Evolutionary conservation across 2,329 filamentous ascomycete species (phyloP).

Genomic region (Dryadomyces sulphureus): DNA sequence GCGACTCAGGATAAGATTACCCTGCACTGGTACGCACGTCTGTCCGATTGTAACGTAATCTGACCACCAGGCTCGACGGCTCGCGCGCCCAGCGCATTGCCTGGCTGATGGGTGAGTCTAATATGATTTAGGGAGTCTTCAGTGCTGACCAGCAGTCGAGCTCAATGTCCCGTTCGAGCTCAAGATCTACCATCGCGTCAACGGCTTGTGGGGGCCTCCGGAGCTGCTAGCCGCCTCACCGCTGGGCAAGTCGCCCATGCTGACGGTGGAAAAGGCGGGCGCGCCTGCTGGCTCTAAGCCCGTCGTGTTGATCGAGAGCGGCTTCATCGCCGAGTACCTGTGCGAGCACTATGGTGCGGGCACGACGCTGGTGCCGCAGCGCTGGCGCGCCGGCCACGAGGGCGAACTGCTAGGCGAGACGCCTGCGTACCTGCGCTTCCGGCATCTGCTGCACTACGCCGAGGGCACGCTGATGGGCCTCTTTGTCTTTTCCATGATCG

Average conservation of each 20-base stretch:
- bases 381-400: constrained; percentile 43
- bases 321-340: constrained; percentile 68
- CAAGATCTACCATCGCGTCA: constrained; percentile 58
- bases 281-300: constrained; percentile 18
- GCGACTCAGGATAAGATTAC: neutral
- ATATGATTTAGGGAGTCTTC: no score
- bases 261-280: constrained; percentile 42
- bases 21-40: neutral
- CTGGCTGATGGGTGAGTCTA: constrained; percentile 47
- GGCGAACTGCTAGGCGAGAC: constrained; percentile 44
- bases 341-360: constrained; percentile 43
- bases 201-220: constrained; percentile 48
- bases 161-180: constrained; percentile 67
- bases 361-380: constrained; percentile 32
- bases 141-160: constrained; percentile 41
- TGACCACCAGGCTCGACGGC: constrained; percentile 54
- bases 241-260: constrained; percentile 72
- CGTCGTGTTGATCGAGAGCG: constrained; percentile 66
- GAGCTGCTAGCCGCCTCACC: constrained; percentile 68
- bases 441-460: constrained; percentile 66
- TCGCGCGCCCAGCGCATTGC: constrained; percentile 72
- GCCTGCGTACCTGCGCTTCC: constrained; percentile 42
- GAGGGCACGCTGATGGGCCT: constrained; percentile 73
- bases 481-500: constrained; percentile 48
- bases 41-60: neutral